Evolutionary conservation across 495 filamentous ascomycete genomes (phyloP), one percentile per base, ranked within the genome.

Genomic region (Lasiosphaeria ovina): DNA sequence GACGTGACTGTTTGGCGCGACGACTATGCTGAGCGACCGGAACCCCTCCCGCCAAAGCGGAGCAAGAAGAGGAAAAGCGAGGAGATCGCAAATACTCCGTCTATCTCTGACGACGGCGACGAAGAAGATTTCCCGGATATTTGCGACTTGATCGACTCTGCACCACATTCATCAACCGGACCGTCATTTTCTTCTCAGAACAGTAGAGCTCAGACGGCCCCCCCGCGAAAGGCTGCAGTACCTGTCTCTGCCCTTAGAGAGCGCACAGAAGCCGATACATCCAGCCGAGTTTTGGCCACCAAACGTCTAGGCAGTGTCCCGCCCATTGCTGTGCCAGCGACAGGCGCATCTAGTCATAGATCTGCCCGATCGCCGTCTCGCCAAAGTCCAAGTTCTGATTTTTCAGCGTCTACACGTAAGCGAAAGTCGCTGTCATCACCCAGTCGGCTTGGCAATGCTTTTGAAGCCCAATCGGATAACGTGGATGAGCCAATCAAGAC

Each of bases 1-100:
- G 73, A 84, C 36, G 76, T 72, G 42, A 70, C 69, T 38, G 38
- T 89, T 61, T 90, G 87, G 88, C 74, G 73, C 14, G 86, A 88
- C 63, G 84, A 85, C 35, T 76, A 75, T 64, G 72, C 73, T 38
- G 54, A 56, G n/a, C 67, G 74, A 14, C 60, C 74, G 4, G 67
- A 68, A 50, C 74, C 73, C 6, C 32, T 62, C 24, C 24, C 24
- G 14, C 61, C 80, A 4, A 85, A 77, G 66, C 81, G 81, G 60
- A 78, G 81, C 10, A 86, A 84, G 72, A 93, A 92, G 73, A 73
- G 31, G 16, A 55, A 40, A 31, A 34, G 38, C 16, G 53, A 57
- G 2, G 32, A 51, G 6, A 16, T 53, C 5, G 2, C 54, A 1
- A 62, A 48, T 17, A n/a, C 14, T 11, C 38, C 89, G 62, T 36